Evolutionary conservation across 352 stramenopile genomes (phyloP).

Genomic region (Pythium oligandrum): DNA sequence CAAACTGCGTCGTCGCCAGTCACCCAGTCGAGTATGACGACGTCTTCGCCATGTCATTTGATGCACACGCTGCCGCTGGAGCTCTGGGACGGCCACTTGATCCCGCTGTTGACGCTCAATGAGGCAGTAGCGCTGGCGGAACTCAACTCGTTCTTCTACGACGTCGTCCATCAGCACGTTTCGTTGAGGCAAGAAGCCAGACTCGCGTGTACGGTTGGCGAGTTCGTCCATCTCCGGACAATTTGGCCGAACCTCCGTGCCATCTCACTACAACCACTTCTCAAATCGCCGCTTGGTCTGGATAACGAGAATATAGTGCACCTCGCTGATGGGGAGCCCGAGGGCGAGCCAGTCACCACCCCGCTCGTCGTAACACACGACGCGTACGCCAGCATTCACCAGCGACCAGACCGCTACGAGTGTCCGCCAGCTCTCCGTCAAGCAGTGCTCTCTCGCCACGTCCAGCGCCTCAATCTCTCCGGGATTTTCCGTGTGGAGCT

Average conservation of each 20-base stretch:
- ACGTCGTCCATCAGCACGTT: constrained; percentile 42
- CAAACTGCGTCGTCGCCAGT: too few relatives aligned
- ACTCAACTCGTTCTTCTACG: constrained; percentile 45
- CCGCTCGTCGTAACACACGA: constrained; percentile 13
- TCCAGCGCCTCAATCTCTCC: constrained; percentile 45
- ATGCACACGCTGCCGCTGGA: constrained; percentile 18
- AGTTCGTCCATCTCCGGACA: constrained; percentile 28
- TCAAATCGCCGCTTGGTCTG: constrained; percentile 10
- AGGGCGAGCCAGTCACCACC: constrained; percentile 10
- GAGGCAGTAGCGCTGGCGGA: constrained; percentile 54
- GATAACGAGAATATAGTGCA: constrained; percentile 11
- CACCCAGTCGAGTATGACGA: too few relatives aligned
- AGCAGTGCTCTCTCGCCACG: constrained; percentile 15
- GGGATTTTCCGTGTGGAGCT: constrained; percentile 41
- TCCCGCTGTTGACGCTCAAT: constrained; percentile 44
- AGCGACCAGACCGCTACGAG: constrained; percentile 12
- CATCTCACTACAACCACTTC: constrained; percentile 47
- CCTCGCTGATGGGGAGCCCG: not conserved
- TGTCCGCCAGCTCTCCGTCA: constrained; percentile 29
- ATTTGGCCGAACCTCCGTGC: constrained; percentile 55
- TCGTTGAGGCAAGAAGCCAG: constrained; percentile 32
- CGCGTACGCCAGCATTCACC: constrained; percentile 15
- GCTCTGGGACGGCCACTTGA: constrained; percentile 51
- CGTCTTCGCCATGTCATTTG: too few relatives aligned
- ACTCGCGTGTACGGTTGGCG: constrained; percentile 28